Base-by-base conservation (phyloP, 2,329 filamentous ascomycete species). In the Pseudogymnoascus sp. region DNA sequence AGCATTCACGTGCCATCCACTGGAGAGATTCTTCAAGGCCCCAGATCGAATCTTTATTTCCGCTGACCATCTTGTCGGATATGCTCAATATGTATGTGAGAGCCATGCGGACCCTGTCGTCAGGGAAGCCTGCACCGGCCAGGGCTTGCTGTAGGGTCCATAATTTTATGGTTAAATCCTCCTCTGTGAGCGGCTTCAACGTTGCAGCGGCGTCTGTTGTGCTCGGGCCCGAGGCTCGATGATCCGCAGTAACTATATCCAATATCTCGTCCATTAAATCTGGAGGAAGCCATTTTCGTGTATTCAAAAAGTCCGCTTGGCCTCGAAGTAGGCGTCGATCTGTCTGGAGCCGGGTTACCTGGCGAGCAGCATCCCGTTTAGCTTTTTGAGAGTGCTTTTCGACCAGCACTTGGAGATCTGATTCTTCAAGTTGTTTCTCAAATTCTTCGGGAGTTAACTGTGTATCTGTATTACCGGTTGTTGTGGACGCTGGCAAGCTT, bases 11-110 rank as follows among this genome's bases (percentile, higher is more conserved):
- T n/a, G 91, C 90, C 61, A 97, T 81, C 91, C 92, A 96, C 68
- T 97, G 91, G 17, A 99, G 74, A 27, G 90, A 86, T 74, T 96
- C 92, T 65, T 95, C 88, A 36, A 97, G 77, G 8, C 92, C 92
- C 90, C 91, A 96, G 12, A 92, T 82, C 44, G 81, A 81, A 66
- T 91, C 89, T 67, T 85, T 88, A 64, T 74, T 79, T 17, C 77
- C 76, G 9, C 78, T 70, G 2, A 80, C 77, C 61, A 88, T 81
- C 65, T 85, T 86, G 31, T 86, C 81, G 29, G 85, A 85, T 66
- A 89, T 86, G 42, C 86, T 81, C 62, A 92, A 74, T 48, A 91
- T 80, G 70, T 88, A 79, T 67, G 83, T 81, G 64, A 96, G 72
- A 7, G 83, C 86, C 48, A 86, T 79, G 48, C 84, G 79, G 39